phyloP scores from a whole-genome alignment of 1,284 basidiomycete species.

The Phellinidium pouzarii region DNA sequence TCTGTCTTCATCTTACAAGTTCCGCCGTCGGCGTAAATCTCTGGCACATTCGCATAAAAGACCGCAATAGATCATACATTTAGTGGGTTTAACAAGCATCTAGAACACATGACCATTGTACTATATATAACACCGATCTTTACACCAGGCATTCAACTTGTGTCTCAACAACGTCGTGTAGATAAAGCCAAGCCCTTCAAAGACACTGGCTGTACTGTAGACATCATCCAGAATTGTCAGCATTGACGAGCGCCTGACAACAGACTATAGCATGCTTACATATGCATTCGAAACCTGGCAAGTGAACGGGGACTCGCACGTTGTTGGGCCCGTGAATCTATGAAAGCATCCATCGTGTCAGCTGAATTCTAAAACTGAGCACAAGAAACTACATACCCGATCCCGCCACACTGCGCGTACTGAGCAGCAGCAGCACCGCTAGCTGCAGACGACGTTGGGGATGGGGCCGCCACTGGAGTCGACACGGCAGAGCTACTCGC shows the following conservation, averaged over 20 bases:
- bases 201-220: neutral
- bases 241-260: too few relatives aligned
- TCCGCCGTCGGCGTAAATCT: too few relatives aligned
- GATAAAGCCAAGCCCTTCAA: neutral
- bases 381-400: conserved; percentile 2
- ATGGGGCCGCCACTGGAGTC: neutral
- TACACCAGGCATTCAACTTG: too few relatives aligned
- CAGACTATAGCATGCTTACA: conserved; percentile 5
- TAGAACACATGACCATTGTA: too few relatives aligned
- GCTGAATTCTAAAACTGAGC: neutral
- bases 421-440: conserved; percentile 11
- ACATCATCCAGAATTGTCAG: too few relatives aligned
- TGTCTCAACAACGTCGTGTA: too few relatives aligned
- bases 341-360: neutral
- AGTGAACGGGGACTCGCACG: conserved; percentile 14
- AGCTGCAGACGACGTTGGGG: neutral
- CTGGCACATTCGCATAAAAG: too few relatives aligned
- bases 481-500: neutral
- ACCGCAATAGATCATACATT: too few relatives aligned
- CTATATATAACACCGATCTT: too few relatives aligned
- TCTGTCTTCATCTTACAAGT: too few relatives aligned
- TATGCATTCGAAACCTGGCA: conserved; percentile 13
- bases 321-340: conserved; percentile 16
- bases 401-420: conserved; percentile 18
- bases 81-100: too few relatives aligned